phyloP scores from a whole-genome alignment of 768 basidiomycete genomes.

The Exsudoporus frostii region DNA sequence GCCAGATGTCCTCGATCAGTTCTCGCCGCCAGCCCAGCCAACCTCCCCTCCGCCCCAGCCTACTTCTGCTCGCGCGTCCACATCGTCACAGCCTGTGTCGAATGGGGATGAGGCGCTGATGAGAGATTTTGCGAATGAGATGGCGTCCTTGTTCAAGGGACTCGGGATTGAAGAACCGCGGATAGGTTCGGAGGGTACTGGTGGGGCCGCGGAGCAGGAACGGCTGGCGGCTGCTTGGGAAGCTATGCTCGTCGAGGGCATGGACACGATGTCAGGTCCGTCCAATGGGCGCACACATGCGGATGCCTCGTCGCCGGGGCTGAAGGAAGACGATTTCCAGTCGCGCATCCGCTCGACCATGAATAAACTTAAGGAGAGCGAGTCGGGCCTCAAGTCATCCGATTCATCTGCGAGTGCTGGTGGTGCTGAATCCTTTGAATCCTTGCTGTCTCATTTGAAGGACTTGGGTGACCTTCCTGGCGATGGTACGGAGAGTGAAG shows the following conservation, averaged over 20 bases:
- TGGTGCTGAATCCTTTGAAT: constrained; percentile 42
- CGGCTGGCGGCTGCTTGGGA: constrained; percentile 66
- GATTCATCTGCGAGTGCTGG: constrained; percentile 1
- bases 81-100: constrained; percentile 14
- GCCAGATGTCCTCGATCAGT: constrained; percentile 50
- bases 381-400: constrained; percentile 37
- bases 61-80: constrained; percentile 15
- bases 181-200: constrained; percentile 11
- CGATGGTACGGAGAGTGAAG: constrained; percentile 39
- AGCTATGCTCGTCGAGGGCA: constrained; percentile 61
- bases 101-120: constrained; percentile 10
- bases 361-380: constrained; percentile 69
- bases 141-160: constrained; percentile 41
- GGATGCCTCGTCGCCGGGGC: constrained; percentile 1
- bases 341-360: constrained; percentile 67
- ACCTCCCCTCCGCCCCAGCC: constrained; percentile 12
- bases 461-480: constrained; percentile 34
- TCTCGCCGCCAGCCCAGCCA: constrained; percentile 24
- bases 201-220: constrained; percentile 27
- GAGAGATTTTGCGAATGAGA: constrained; percentile 39
- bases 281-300: not conserved
- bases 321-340: constrained; percentile 52
- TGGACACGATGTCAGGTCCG: constrained; percentile 37
- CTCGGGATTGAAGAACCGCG: constrained; percentile 15
- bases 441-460: constrained; percentile 48